Evolutionary conservation across 192 early-diverging fungal genomes (phyloP).

Genomic region (Coemansia sp.): DNA sequence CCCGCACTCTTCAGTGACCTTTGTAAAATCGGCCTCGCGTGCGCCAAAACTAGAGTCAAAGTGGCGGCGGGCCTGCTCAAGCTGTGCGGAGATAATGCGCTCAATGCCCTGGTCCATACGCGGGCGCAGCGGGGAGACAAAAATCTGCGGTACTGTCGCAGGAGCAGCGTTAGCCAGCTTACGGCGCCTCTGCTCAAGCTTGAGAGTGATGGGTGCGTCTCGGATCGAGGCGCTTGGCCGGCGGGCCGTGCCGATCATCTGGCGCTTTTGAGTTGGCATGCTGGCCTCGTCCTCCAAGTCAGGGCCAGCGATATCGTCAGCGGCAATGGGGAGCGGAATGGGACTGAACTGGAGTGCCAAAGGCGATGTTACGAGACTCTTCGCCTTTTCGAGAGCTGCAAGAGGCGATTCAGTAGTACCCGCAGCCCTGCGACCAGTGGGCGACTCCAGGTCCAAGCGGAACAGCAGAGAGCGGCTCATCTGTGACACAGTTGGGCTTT

Average conservation of each 20-base stretch:
- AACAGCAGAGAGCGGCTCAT: constrained; percentile 55
- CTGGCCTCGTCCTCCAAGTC: constrained; percentile 15
- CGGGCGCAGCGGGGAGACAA: constrained; percentile 38
- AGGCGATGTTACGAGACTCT: background rate
- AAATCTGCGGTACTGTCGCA: constrained; percentile 35
- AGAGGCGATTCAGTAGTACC: constrained; percentile 22
- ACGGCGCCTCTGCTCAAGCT: constrained; percentile 27
- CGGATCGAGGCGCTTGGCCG: constrained; percentile 15
- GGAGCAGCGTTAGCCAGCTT: constrained; percentile 8
- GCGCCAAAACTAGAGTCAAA: constrained; percentile 56
- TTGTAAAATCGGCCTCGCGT: constrained; percentile 55
- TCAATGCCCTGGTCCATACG: constrained; percentile 30
- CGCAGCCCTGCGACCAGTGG: constrained; percentile 19
- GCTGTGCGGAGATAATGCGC: constrained; percentile 25
- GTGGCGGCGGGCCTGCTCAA: constrained; percentile 33
- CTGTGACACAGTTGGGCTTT: constrained; percentile 52
- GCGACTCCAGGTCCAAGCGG: constrained; percentile 54
- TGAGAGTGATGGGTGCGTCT: constrained; percentile 2
- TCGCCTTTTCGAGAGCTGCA: constrained; percentile 13
- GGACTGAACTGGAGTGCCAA: constrained; percentile 17
- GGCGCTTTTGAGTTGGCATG: background rate
- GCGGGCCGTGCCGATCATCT: background rate
- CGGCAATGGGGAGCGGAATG: constrained; percentile 4
- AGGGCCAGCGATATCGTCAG: background rate
- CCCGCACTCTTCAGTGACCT: constrained; percentile 60